These are phyloP conservation scores for Hysterangium stoloniferum DNA, from an alignment of 768 basidiomycete species.

Conservation along the genomic window DNA sequence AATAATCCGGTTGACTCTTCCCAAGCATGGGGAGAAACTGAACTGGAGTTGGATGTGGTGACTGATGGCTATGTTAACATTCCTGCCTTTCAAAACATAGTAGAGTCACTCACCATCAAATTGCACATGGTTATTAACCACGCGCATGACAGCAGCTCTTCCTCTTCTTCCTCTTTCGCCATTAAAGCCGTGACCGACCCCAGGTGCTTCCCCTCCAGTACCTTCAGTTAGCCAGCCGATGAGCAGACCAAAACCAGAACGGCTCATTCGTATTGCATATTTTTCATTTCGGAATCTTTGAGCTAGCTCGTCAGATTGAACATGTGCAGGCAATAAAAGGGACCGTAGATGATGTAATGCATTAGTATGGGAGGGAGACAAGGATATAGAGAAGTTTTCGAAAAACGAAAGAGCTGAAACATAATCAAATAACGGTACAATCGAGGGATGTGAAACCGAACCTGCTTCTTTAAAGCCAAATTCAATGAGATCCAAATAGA, in stretches of 20 bases:
- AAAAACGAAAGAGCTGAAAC: slow-evolving; percentile 66
- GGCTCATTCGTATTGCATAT: slow-evolving; percentile 83
- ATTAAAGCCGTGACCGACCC: slow-evolving; percentile 68
- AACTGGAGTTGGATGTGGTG: slow-evolving; percentile 58
- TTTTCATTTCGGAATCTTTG: slow-evolving; percentile 85
- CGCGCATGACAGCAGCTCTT: slow-evolving; percentile 83
- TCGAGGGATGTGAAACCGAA: slow-evolving; percentile 28
- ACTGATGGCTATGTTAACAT: slow-evolving; percentile 38
- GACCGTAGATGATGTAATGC: slow-evolving; percentile 75
- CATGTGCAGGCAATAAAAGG: slow-evolving; percentile 74
- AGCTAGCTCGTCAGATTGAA: slow-evolving; percentile 74
- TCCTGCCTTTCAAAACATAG: slow-evolving; percentile 6
- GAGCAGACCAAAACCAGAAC: slow-evolving; percentile 85
- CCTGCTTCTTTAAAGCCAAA: slow-evolving; percentile 88
- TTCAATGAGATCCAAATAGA: slow-evolving; percentile 90
- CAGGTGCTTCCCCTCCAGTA: slow-evolving; percentile 75
- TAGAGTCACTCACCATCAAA: slow-evolving; percentile 63
- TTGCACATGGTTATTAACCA: slow-evolving; percentile 88
- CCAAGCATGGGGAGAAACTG: slow-evolving; percentile 60
- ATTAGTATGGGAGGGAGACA: slow-evolving; percentile 56
- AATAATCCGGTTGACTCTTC: slow-evolving; percentile 83
- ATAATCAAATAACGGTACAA: slow-evolving; percentile 1
- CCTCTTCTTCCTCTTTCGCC: slow-evolving; percentile 80
- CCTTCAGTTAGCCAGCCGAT: slow-evolving; percentile 97
- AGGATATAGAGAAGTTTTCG: slow-evolving; percentile 56